phyloP scores from a whole-genome alignment of 2,329 filamentous ascomycete genomes.

The Fonsecaea nubica region DNA sequence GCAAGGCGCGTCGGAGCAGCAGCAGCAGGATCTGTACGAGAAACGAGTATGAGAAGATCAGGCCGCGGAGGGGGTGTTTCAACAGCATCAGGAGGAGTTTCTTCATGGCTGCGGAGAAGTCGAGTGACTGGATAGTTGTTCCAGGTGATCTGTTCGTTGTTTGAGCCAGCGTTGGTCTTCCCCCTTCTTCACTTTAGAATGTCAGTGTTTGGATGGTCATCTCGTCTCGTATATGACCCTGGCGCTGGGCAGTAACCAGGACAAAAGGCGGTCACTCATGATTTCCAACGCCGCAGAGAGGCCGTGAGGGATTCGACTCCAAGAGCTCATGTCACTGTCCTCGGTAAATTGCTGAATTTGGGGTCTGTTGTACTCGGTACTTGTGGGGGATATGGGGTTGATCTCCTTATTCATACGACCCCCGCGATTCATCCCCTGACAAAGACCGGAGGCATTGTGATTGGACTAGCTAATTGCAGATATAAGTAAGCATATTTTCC shows the following conservation, averaged over 20 bases:
- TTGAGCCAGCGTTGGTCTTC: too few species aligned
- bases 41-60: constrained; percentile 20
- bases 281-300: background rate
- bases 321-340: background rate
- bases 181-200: too few species aligned
- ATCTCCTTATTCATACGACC: background rate
- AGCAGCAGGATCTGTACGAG: constrained; percentile 13
- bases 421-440: background rate
- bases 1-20: constrained; percentile 12
- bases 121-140: background rate
- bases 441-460: too few species aligned
- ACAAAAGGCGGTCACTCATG: background rate
- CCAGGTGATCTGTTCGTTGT: too few species aligned
- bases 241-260: background rate
- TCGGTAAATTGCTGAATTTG: background rate
- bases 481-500: too few species aligned
- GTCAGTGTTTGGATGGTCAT: too few species aligned
- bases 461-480: too few species aligned
- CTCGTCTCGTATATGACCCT: too few species aligned
- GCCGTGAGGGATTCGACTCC: background rate
- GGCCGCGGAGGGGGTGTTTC: constrained; percentile 12
- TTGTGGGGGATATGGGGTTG: background rate
- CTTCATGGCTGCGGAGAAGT: background rate
- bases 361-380: background rate
- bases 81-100: constrained; percentile 13